Evolutionary conservation across 2,329 filamentous ascomycete genomes (phyloP), one percentile per base, ranked within the genome.

Genomic region (Huntiella bhutanensis): DNA sequence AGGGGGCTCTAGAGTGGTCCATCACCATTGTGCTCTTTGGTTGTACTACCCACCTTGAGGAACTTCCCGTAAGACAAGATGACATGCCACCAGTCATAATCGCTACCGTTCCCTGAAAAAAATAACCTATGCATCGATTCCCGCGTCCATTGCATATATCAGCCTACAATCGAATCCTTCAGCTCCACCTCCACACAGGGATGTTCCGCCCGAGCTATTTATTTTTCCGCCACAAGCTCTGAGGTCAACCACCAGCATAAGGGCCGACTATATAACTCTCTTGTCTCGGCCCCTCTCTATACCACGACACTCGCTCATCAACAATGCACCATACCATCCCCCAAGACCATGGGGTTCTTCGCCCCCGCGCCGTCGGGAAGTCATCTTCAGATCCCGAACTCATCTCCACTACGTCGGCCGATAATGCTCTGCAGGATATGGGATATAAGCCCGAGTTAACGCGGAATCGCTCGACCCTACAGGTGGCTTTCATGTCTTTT

Each of bases 401-500:
- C 44, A 10, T 53, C 39, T 52, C 55, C 38, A 40, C 54, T 33
- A 53, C 53, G 52, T 65, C 69, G 48, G 75, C 76, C 54, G 75
- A 81, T 58, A 66, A 77, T 58, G 57, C 78, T 46, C 68, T 81
- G 54, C 70, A 71, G 53, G 70, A 69, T 49, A 66, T 81, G 54
- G 77, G 77, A 50, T 81, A 82, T 65, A 74, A 72, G 59, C 67
- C 75, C 46, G 76, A 82, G 60, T 60, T 82, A 49, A 60, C 67
- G 42, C 73, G 77, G 49, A 79, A 70, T 55, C 70, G 77, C 46
- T 80, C 77, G 39, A 81, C 77, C 2, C 65, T 74, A 52, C 76
- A 80, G 59, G 77, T 81, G 45, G 75, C 76, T 54, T 81, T 81
- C 67, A 82, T 81, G 77, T 80, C 76, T 51, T 84, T 83, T 56